Evolutionary conservation across 192 early-diverging fungal genomes (phyloP), one percentile per base, ranked within the genome.

Genomic region (Coemansia brasiliensis): DNA sequence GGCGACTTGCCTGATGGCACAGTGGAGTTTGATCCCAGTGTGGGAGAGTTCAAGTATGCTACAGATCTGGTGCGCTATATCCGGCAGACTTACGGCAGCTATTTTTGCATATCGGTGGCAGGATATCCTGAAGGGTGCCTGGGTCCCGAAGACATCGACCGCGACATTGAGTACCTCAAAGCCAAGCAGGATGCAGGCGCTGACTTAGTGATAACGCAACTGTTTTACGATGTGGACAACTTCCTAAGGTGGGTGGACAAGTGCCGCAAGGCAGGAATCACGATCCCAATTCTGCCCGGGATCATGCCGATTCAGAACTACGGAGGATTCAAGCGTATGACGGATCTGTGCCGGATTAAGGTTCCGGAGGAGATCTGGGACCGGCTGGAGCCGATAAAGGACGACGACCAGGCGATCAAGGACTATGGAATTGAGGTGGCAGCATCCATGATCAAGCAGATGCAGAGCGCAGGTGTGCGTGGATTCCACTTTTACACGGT

Each of bases 281-380:
- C 67, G n/a, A 82, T 78, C 45, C 90, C 90, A 24, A 94, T 98
- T 55, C 83, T 98, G 45, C 94, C 96, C 0, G 96, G 96, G 40
- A 86, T 98, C 58, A 94, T 98, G 92, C 94, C 94, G 48, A 98
- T 98, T 61, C 94, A 95, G 77, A 90, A 83, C 63, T 96, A 93
- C 67, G 86, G 83, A 45, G 92, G 94, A 45, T 93, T 98, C 81
- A 90, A 92, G 80, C 82, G 92, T 61, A 93, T 96, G 85, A 91
- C 92, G 43, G 83, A 89, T 11, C 86, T 93, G 48, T 88, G 90
- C 65, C 90, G 92, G 62, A 93, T 91, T 59, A 67, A 61, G 57
- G 92, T 98, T n/a, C 96, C 96, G 52, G 74, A 90, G 60, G 70
- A 87, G 57, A 88, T 98, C 61, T 82, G 83, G 75, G 85, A 88